Evolutionary conservation across 179 eudicot species (phyloP).

Genomic region (Nepenthes alata): DNA sequence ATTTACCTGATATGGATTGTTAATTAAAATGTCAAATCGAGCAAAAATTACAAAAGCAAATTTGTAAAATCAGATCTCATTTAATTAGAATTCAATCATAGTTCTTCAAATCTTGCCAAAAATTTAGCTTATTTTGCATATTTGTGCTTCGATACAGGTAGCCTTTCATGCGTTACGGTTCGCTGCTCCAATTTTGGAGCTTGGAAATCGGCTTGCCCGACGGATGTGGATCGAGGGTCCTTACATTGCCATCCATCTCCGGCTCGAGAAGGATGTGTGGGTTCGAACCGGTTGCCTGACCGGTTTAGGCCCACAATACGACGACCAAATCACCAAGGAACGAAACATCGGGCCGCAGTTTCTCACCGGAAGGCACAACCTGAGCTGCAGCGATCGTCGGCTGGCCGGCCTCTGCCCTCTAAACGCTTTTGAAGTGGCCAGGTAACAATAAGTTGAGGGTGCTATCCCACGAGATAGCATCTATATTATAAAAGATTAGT

Average conservation of each 20-base stretch:
- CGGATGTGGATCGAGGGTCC: slow-evolving; percentile 93
- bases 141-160: slow-evolving; percentile 19
- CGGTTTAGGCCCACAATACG: slow-evolving; percentile 52
- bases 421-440: slow-evolving; percentile 46
- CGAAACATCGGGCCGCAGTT: slow-evolving; percentile 35
- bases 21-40: too few species aligned
- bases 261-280: slow-evolving; percentile 83
- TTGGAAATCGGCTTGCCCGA: slow-evolving; percentile 53
- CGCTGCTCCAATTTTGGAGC: slow-evolving; percentile 43
- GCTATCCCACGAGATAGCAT: too few species aligned
- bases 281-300: slow-evolving; percentile 60
- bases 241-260: slow-evolving; percentile 56
- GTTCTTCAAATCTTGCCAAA: too few species aligned
- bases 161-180: slow-evolving; percentile 78
- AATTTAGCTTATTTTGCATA: too few species aligned
- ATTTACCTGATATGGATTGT: too few species aligned
- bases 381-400: slow-evolving; percentile 35
- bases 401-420: slow-evolving; percentile 69
- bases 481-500: too few species aligned
- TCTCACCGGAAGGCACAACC: slow-evolving; percentile 42
- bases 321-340: slow-evolving; percentile 29
- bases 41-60: too few species aligned
- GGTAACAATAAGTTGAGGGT: slow-evolving; percentile 13
- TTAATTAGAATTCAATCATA: too few species aligned
- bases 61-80: too few species aligned